These are phyloP conservation scores for Gaertneriomyces semiglobifer DNA, from an alignment of 192 early-diverging fungal genomes.

Conservation along the genomic window DNA sequence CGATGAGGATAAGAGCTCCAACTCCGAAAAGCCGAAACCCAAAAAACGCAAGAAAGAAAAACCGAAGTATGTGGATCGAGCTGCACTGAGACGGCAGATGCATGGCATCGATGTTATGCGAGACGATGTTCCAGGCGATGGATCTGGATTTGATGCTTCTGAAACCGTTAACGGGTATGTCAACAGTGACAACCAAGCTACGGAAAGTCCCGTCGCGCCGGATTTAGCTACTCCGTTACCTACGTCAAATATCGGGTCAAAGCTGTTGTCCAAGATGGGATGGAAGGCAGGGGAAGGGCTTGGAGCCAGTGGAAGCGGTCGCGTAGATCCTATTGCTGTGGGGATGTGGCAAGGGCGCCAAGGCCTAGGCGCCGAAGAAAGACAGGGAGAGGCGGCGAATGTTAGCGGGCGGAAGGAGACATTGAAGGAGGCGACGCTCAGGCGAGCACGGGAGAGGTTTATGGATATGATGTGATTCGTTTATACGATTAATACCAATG, in stretches of 20 bases:
- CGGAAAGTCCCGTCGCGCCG: too few species aligned
- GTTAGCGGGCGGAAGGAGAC: slow-evolving; percentile 16
- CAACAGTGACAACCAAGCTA: too few species aligned
- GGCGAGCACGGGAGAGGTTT: slow-evolving; percentile 24
- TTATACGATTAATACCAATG: too few species aligned
- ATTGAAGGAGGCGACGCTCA: slow-evolving; percentile 23
- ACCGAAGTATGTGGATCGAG: slow-evolving; percentile 22
- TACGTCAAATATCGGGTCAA: slow-evolving; percentile 19
- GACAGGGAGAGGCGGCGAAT: background rate
- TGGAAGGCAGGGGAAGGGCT: slow-evolving; percentile 35
- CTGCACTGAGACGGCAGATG: slow-evolving; percentile 25
- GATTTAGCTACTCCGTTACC: too few species aligned
- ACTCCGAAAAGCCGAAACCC: background rate
- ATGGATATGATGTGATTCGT: slow-evolving; percentile 3
- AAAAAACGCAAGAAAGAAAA: background rate
- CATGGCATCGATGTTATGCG: background rate
- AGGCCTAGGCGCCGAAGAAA: slow-evolving; percentile 16
- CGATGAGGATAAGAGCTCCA: background rate
- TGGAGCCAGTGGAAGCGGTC: slow-evolving; percentile 22
- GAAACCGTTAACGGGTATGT: too few species aligned
- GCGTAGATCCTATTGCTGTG: slow-evolving; percentile 27
- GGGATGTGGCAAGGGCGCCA: slow-evolving; percentile 7
- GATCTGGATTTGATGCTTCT: too few species aligned
- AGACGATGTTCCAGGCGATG: too few species aligned
- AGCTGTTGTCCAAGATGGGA: slow-evolving; percentile 35